phyloP scores from a whole-genome alignment of 2,329 filamentous ascomycete genomes.

The Eutypa lata region DNA sequence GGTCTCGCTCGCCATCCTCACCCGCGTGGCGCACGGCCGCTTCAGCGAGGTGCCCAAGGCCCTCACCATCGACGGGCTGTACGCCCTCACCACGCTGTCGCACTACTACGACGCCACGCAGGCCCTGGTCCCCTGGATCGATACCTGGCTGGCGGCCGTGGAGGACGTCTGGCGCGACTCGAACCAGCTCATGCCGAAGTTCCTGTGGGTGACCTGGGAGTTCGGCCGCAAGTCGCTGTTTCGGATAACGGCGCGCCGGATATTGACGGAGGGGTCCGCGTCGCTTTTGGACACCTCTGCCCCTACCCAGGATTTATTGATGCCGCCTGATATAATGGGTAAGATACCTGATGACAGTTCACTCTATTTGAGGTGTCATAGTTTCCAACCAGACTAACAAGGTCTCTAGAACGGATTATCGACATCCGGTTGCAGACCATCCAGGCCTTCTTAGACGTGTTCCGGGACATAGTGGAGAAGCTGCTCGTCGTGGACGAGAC shows the following conservation, averaged over 20 bases:
- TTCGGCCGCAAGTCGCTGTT: constrained; percentile 24
- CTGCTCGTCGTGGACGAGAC: constrained; percentile 27
- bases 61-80: constrained; percentile 1
- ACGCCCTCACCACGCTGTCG: constrained; percentile 1
- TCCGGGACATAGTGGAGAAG: constrained; percentile 20
- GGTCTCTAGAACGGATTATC: constrained; percentile 10
- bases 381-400: too few relatives aligned
- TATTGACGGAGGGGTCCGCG: constrained; percentile 18
- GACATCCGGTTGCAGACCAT: constrained; percentile 20
- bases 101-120: constrained; percentile 4
- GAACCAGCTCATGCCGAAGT: constrained; percentile 13
- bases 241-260: constrained; percentile 13
- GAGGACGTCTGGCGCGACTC: not conserved
- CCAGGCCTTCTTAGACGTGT: constrained; percentile 21
- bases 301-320: constrained; percentile 4
- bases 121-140: constrained; percentile 1
- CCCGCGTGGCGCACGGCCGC: constrained; percentile 2
- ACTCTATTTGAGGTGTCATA: too few relatives aligned
- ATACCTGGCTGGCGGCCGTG: constrained; percentile 1
- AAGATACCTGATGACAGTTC: too few relatives aligned
- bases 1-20: constrained; percentile 2
- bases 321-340: constrained; percentile 20
- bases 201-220: constrained; percentile 31
- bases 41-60: constrained; percentile 1
- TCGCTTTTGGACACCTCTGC: constrained; percentile 5